A percentile compares a stretch with the other conserved stretches of the same genome.
Evolutionary conservation across 2,329 filamentous ascomycete species (phyloP).

Genomic region (Thelonectria blattea): DNA sequence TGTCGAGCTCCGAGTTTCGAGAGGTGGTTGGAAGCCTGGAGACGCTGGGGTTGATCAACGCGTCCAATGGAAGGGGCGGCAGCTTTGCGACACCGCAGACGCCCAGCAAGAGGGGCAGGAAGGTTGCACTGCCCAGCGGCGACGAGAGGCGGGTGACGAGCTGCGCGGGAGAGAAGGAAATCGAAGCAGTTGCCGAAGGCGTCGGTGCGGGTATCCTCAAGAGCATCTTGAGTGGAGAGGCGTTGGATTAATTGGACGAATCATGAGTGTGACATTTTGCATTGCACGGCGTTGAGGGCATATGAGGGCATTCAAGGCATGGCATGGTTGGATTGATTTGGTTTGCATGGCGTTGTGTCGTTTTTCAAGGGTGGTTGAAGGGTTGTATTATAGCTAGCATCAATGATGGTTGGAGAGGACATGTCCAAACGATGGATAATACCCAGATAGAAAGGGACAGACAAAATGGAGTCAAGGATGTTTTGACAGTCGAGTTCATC

Average conservation of each 20-base stretch:
- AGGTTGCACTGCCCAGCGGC: slow-evolving; percentile 56
- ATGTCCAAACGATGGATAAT: not conserved
- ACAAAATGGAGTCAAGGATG: not conserved
- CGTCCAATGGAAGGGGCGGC: slow-evolving; percentile 71
- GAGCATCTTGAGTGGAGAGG: slow-evolving; percentile 67
- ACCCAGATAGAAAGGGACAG: not conserved
- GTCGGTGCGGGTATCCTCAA: slow-evolving; percentile 65
- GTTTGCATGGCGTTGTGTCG: slow-evolving; percentile 23
- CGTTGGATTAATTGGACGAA: slow-evolving; percentile 53
- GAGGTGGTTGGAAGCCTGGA: slow-evolving; percentile 92
- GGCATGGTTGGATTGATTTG: slow-evolving; percentile 15
- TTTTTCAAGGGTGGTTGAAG: not conserved
- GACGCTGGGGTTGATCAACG: slow-evolving; percentile 79
- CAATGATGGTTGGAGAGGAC: too few relatives aligned
- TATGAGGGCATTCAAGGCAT: not conserved
- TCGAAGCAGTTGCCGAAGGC: slow-evolving; percentile 72
- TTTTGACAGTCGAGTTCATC: not conserved
- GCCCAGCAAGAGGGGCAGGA: slow-evolving; percentile 72
- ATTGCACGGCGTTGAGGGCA: slow-evolving; percentile 31
- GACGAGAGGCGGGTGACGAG: slow-evolving; percentile 83
- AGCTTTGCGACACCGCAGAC: slow-evolving; percentile 70
- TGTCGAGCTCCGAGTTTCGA: slow-evolving; percentile 90
- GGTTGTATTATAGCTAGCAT: too few relatives aligned
- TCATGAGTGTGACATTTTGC: slow-evolving; percentile 25
- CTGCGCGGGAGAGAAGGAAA: slow-evolving; percentile 80